Base-by-base conservation (phyloP, 768 basidiomycete genomes). In the Leccinum ochraceum region DNA sequence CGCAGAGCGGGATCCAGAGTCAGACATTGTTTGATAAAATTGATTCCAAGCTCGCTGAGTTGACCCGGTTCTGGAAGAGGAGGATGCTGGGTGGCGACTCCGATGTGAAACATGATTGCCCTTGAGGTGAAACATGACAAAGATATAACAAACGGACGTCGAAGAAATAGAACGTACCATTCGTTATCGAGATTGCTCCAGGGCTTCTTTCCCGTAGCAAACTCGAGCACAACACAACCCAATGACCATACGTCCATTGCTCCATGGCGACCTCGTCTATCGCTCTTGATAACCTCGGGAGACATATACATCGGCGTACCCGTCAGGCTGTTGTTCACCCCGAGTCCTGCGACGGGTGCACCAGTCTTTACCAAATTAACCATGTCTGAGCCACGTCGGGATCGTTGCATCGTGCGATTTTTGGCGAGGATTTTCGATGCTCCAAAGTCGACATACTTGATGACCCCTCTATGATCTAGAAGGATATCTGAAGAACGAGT, bases 231-330 rank as follows among this genome's bases (percentile, higher is more conserved):
- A n/a, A 98, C 94, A 70, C 97, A 98, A 17, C 97, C 97, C 59
- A 98, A 76, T 24, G 94, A 93, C 97, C 97, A 99, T 49, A 99
- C 88, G 72, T 99, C 97, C 92, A 97, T 97, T 11, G 96, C 94
- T 17, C 97, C 97, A 64, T 92, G 87, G 54, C 90, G 82, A 28
- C 95, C 94, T 14, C 87, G 80, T 63, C 83, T 88, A 67, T 96
- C 94, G 67, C 91, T 97, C 78, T 96, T 93, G 79, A 99, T 98
- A 57, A 97, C 87, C 72, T 99, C 97, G 2, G 97, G 97, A 6
- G 95, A 97, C 94, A 99, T 98, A 75, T 99, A 98, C 96, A 98
- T 98, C 0, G 97, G 97, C 13, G 97, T 99, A 17, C 95, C 96
- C 1, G 95, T 97, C 36, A 99, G 77, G 66, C 91, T 92, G 75